Evolutionary conservation across 371 early-diverging fungal species (phyloP).

Genomic region (Saksenaea oblongispora): DNA sequence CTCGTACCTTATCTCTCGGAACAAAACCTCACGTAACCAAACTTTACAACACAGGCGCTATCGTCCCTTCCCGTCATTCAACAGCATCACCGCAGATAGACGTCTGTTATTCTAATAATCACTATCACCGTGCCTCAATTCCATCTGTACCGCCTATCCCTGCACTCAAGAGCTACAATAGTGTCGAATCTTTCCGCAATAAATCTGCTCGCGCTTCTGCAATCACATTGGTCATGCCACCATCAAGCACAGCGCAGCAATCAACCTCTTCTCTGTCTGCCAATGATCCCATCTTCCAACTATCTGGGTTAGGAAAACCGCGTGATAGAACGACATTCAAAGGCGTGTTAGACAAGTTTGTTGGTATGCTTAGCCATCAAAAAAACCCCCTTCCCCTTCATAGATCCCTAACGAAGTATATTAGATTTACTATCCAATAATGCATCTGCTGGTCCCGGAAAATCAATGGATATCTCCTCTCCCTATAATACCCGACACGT

Average conservation of each 20-base stretch:
- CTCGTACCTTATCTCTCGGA: constrained; percentile 21
- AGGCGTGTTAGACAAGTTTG: constrained; percentile 55
- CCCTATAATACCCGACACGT: constrained; percentile 95
- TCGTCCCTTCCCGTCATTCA: constrained; percentile 9
- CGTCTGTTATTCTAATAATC: constrained; percentile 6
- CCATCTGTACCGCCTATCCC: constrained; percentile 4
- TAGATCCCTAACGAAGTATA: neutral
- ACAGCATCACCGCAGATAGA: constrained; percentile 7
- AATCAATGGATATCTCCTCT: constrained; percentile 81
- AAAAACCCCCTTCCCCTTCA: neutral
- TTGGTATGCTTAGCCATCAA: constrained; percentile 14
- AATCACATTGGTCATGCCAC: constrained; percentile 16
- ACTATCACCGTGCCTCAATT: neutral
- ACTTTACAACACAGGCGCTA: constrained; percentile 25
- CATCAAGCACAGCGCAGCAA: neutral
- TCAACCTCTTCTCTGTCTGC: neutral
- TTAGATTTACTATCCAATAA: constrained; percentile 41
- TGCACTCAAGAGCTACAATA: constrained; percentile 11
- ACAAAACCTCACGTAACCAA: constrained; percentile 25
- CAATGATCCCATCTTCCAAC: neutral
- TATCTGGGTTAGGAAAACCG: constrained; percentile 12
- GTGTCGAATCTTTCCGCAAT: constrained; percentile 1
- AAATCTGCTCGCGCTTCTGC: constrained; percentile 18
- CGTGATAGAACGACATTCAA: constrained; percentile 45
- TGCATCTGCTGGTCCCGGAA: constrained; percentile 14